Conservation (phyloP, 441 rosid species). For the Gossypium schwendimanii region DNA sequence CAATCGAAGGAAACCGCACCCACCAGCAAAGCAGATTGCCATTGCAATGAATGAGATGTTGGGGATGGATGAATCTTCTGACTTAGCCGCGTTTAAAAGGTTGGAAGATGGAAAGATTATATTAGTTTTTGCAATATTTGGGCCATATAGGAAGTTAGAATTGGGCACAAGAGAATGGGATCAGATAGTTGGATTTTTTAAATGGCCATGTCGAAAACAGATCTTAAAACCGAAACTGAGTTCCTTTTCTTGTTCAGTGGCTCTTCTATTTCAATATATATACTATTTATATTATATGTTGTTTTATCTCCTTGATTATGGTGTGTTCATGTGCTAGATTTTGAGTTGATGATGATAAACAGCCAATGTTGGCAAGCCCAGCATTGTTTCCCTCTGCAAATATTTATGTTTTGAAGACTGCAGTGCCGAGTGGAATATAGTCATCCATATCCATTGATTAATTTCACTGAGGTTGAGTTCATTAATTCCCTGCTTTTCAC, state of each 20-base stretch:
- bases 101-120: background rate
- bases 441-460: no score
- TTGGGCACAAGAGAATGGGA: background rate
- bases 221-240: constrained; percentile 13
- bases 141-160: constrained; percentile 12
- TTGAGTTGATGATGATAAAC: background rate
- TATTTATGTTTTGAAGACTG: no score
- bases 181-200: constrained; percentile 11
- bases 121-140: constrained; percentile 4
- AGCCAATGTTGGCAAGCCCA: no score
- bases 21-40: background rate
- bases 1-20: background rate
- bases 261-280: background rate
- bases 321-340: background rate
- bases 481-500: no score
- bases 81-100: constrained; percentile 5
- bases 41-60: constrained; percentile 12
- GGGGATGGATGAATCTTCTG: constrained; percentile 8
- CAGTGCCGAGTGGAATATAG: no score
- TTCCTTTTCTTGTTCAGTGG: background rate
- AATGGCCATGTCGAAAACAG: constrained; percentile 9
- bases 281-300: no score
- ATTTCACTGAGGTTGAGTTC: no score
- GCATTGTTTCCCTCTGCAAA: no score
- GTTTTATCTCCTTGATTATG: background rate